Base-by-base conservation (phyloP, 176 grass and related monocot genomes). In the Oryza australiensis region DNA sequence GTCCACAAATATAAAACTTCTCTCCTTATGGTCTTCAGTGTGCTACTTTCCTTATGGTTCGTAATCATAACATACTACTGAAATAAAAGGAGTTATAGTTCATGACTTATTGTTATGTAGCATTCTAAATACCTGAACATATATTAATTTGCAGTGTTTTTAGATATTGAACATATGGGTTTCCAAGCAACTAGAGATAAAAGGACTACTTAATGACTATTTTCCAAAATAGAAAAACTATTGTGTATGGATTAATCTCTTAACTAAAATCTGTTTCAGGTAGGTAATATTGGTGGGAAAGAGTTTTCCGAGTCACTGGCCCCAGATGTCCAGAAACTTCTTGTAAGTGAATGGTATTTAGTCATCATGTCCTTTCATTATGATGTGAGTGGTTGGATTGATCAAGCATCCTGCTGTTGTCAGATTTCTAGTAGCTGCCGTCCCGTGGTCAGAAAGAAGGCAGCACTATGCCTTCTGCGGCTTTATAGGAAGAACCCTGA, bases 401-500 rank as follows among this genome's bases (percentile, higher is more conserved):
- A 85, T 85, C 20, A 24, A 34, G 74, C 68, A 85, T 70, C 23
- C 51, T 6, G 80, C 83, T 68, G 12, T 60, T 88, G 37, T 66
- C 80, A 99, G 96, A 99, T 95, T 81, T 95, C 96, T 88, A 99
- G 96, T 82, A 99, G 96, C 76, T 94, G 92, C 48, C 90, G 96
- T 55, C 96, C 96, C 48, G 88, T 99, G 66, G 96, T 99, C 62
- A 91, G 96, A 91, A 99, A 99, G 86, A 99, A 99, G 84, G 96
- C 96, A 24, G 96, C 93, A 64, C 79, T 99, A 59, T 99, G 93
- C 76, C 96, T 99, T 88, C 80, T 99, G 49, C 89, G 96, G 45
- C 96, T 99, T 75, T 99, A 99, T 87, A 91, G 96, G 88, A 99
- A 95, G 87, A 99, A 99, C 75, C 89, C 96, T 69, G 96, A 99